Base-by-base conservation (phyloP, 768 basidiomycete genomes). In the Epithele typhae region DNA sequence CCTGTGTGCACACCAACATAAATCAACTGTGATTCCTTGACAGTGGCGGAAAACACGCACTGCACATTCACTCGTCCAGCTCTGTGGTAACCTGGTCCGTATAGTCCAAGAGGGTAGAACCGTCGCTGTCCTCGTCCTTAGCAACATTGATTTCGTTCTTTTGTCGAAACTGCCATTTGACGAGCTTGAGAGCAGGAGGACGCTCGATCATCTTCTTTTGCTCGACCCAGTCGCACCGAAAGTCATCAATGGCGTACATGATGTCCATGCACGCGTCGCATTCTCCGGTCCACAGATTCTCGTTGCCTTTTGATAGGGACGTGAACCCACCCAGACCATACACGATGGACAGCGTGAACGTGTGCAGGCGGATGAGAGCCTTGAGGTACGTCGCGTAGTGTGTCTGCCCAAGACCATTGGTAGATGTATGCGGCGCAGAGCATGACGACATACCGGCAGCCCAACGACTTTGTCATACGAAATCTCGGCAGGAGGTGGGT, bases 391-490 rank as follows among this genome's bases (percentile, higher is more conserved):
- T 33, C 2, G 30, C 45, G 19, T 52, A 50, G 23, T 49, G 48
- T 10, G 24, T 40, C 51, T 56, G 27, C 17, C 12, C 21, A 21
- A 23, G 25, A 17, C 25, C 17, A 39, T 41, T 8, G 34, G 37
- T 17, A 17, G 19, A n/a, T 5, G 5, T 14, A 5, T 18, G n/a
- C 1, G 12, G 17, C 5, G 10, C 14, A 11, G 4, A 40, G 37
- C 51, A 19, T 33, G 52, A 51, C 30, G 54, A 41, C 51, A 19
- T 33, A 56, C 54, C 30, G 54, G 54, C 11, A 56, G 48, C 4
- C 54, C 54, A 2, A 47, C 45, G 4, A 45, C 37, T n/a, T 50
- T 46, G 6, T 47, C 51, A 34, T 56, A 56, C 17, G 39, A 33
- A 5, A 56, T 45, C 27, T 46, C 33, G 5, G 42, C 36, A 2